Percentiles rank a stretch among this genome's conserved stretches.
Evolutionary conservation across 1,284 basidiomycete genomes (phyloP).

Genomic region (Vanrija sp.): DNA sequence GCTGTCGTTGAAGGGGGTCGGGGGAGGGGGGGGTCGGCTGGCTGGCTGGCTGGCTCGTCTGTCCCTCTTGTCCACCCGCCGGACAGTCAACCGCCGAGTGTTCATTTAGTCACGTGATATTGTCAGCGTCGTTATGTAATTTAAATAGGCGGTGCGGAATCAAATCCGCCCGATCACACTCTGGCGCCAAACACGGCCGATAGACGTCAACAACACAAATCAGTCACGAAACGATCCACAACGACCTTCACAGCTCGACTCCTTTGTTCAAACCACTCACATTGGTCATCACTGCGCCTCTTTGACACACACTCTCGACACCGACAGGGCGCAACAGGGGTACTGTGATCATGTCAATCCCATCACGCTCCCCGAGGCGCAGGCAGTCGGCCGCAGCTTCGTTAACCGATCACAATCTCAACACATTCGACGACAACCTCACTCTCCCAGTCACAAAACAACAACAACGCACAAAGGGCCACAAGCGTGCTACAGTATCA

Average conservation of each 20-base stretch:
- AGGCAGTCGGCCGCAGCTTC: constrained; percentile 20
- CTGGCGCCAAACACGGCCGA: background rate
- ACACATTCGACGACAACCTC: constrained; percentile 19
- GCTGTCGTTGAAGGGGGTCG: no score
- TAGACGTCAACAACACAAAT: constrained; percentile 14
- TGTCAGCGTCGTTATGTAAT: background rate
- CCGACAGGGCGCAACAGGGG: background rate
- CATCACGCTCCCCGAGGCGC: constrained; percentile 20
- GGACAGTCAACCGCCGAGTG: no score
- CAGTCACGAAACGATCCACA: background rate
- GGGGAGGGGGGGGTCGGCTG: no score
- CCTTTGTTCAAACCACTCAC: no score
- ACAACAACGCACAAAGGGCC: constrained; percentile 5
- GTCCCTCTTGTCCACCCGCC: no score
- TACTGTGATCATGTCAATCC: constrained; percentile 14
- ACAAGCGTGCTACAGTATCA: constrained; percentile 21
- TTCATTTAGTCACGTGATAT: no score
- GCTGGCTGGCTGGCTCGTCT: no score
- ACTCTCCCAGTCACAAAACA: constrained; percentile 20
- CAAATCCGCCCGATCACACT: background rate
- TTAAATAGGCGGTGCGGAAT: background rate
- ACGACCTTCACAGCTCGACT: background rate
- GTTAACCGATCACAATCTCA: constrained; percentile 27
- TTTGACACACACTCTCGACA: background rate
- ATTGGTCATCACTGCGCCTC: background rate